Percentiles rank a stretch among this genome's conserved stretches.
These are phyloP conservation scores for Phytophthora sp. DNA, from an alignment of 352 stramenopile genomes.

Conservation along the genomic window DNA sequence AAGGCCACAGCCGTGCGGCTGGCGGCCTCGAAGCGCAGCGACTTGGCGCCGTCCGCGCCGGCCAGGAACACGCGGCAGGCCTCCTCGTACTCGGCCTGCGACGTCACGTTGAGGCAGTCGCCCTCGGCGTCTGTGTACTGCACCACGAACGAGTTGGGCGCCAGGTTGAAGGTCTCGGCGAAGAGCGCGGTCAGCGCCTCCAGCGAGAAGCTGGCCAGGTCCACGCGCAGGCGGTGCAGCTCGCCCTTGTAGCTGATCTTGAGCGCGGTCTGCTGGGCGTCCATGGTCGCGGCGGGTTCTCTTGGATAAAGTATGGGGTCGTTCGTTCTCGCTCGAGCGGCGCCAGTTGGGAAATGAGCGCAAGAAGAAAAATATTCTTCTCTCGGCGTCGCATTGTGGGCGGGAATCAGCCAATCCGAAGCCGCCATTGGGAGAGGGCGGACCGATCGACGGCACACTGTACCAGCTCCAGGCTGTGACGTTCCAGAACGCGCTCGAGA, in stretches of 20 bases:
- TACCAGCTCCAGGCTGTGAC: no score
- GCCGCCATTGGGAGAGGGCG: conserved; percentile 7
- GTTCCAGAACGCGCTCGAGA: no score
- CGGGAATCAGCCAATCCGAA: conserved; percentile 20
- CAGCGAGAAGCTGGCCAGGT: conserved; percentile 60
- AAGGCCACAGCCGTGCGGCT: conserved; percentile 65
- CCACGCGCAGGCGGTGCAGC: conserved; percentile 79
- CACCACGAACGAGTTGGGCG: conserved; percentile 56
- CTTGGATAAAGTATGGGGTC: neutral
- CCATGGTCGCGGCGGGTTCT: conserved; percentile 38
- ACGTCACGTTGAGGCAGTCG: conserved; percentile 75
- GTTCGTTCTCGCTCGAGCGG: conserved; percentile 9
- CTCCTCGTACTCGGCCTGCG: conserved; percentile 69
- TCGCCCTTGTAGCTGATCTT: conserved; percentile 88
- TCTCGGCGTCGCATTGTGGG: conserved; percentile 25
- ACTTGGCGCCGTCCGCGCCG: conserved; percentile 39
- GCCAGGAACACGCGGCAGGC: conserved; percentile 65
- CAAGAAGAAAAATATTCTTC: conserved; percentile 23
- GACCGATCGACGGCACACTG: conserved; percentile 22
- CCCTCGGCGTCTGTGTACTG: conserved; percentile 86
- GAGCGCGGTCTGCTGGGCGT: conserved; percentile 59
- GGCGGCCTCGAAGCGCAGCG: conserved; percentile 75
- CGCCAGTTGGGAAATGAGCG: conserved; percentile 43
- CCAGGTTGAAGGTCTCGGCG: conserved; percentile 61
- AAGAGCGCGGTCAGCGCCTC: conserved; percentile 61